Conservation (phyloP, 108 stramenopile genomes). For the Skeletonema marinoi region DNA sequence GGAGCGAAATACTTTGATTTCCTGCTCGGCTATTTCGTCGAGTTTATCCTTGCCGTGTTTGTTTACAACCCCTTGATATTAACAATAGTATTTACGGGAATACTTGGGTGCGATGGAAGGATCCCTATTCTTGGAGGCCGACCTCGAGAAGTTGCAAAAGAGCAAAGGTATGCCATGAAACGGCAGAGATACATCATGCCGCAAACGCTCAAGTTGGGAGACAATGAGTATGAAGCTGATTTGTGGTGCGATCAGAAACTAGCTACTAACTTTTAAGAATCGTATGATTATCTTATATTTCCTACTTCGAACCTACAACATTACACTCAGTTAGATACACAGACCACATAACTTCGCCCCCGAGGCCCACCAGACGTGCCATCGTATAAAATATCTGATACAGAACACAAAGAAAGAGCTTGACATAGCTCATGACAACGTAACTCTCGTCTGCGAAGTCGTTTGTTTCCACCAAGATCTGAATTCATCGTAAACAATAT, state of each 20-base stretch:
- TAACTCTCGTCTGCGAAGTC: slow-evolving; percentile 17
- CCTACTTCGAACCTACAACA: too few relatives aligned
- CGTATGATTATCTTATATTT: neutral
- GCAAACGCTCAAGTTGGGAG: slow-evolving; percentile 35
- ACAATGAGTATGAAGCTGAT: slow-evolving; percentile 40
- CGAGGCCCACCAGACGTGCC: too few relatives aligned
- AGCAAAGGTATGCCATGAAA: slow-evolving; percentile 43
- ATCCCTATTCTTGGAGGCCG: slow-evolving; percentile 64
- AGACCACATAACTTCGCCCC: too few relatives aligned
- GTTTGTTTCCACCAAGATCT: slow-evolving; percentile 52
- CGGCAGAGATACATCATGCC: slow-evolving; percentile 39
- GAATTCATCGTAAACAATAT: slow-evolving; percentile 61
- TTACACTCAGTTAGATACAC: too few relatives aligned
- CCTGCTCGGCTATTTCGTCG: slow-evolving; percentile 61
- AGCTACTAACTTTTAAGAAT: slow-evolving; percentile 31
- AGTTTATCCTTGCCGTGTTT: slow-evolving; percentile 64
- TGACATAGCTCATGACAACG: neutral
- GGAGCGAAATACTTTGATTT: slow-evolving; percentile 57
- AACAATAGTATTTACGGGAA: slow-evolving; percentile 67
- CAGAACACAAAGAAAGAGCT: neutral
- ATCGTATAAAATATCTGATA: too few relatives aligned
- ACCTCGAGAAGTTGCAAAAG: slow-evolving; percentile 53
- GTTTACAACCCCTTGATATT: slow-evolving; percentile 67
- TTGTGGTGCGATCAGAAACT: slow-evolving; percentile 42
- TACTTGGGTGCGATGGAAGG: slow-evolving; percentile 57